Evolutionary conservation across 2,329 filamentous ascomycete genomes (phyloP).

Genomic region (Stylonectria norvegica): DNA sequence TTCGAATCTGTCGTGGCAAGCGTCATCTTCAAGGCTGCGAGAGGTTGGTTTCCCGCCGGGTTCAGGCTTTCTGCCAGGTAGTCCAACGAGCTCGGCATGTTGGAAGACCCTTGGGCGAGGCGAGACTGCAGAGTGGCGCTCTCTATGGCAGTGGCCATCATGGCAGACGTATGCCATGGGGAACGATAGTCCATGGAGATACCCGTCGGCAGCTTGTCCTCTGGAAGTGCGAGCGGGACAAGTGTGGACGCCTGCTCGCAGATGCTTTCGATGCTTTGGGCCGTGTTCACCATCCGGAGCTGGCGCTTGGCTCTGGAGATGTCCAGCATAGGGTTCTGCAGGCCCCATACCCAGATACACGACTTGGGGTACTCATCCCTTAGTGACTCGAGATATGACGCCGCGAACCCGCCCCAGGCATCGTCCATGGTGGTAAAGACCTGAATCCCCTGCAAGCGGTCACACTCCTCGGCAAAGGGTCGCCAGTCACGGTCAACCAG

Average conservation of each 20-base stretch:
- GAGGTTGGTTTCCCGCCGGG: conserved; percentile 71
- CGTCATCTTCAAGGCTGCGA: conserved; percentile 71
- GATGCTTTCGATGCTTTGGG: conserved; percentile 66
- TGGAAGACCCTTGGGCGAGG: conserved; percentile 48
- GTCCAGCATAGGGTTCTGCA: conserved; percentile 60
- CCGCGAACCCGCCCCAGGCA: conserved; percentile 76
- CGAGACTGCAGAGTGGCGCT: conserved; percentile 74
- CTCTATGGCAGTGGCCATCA: conserved; percentile 75
- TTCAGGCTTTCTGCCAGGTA: conserved; percentile 67
- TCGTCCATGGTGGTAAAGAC: conserved; percentile 69
- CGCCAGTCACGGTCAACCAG: conserved; percentile 86
- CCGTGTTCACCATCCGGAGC: conserved; percentile 68
- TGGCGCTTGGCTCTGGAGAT: conserved; percentile 49
- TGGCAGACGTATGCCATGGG: conserved; percentile 74
- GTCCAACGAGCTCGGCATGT: conserved; percentile 48
- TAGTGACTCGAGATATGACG: conserved; percentile 70
- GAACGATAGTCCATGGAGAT: conserved; percentile 61
- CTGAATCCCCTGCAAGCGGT: conserved; percentile 86
- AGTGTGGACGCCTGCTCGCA: conserved; percentile 71
- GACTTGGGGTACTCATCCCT: conserved; percentile 90
- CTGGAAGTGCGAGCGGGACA: conserved; percentile 67
- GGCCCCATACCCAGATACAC: conserved; percentile 81
- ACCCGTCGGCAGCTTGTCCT: conserved; percentile 52
- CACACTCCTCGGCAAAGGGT: conserved; percentile 87
- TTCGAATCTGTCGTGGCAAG: conserved; percentile 38